Percentiles rank a stretch among this genome's conserved stretches.
Evolutionary conservation across 2,329 filamentous ascomycete genomes (phyloP).

Genomic region (Chalaropsis ovoidea): DNA sequence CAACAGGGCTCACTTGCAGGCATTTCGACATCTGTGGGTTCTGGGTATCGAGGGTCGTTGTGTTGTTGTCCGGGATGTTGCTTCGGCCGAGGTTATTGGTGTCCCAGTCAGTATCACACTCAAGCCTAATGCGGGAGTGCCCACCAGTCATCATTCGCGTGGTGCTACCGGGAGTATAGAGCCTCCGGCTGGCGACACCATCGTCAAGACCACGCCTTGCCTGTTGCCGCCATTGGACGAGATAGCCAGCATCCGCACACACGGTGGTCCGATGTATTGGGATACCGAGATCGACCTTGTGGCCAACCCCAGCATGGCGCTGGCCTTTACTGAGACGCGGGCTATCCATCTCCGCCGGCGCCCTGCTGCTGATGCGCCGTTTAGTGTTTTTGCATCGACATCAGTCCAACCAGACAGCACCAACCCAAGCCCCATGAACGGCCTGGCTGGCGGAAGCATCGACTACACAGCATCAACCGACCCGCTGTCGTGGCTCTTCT

Average conservation of each 20-base stretch:
- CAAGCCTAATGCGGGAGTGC: constrained; percentile 32
- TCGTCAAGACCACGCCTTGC: constrained; percentile 45
- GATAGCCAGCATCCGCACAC: constrained; percentile 50
- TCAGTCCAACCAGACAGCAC: not conserved
- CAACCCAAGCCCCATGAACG: not conserved
- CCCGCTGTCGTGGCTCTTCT: constrained; percentile 67
- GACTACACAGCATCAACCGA: constrained; percentile 27
- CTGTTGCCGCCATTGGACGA: constrained; percentile 55
- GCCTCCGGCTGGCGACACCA: constrained; percentile 3
- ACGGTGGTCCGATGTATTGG: constrained; percentile 62
- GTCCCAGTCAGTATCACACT: constrained; percentile 60
- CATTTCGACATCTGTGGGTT: constrained; percentile 95
- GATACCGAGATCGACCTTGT: constrained; percentile 67
- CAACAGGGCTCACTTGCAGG: constrained; percentile 88
- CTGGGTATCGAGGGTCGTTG: constrained; percentile 83
- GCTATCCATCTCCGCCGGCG: constrained; percentile 65
- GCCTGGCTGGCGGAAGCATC: not conserved
- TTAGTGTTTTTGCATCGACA: constrained; percentile 33
- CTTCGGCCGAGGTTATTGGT: constrained; percentile 68
- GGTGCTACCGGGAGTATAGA: constrained; percentile 29
- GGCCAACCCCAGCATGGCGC: constrained; percentile 49
- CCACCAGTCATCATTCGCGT: not conserved
- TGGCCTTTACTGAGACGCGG: constrained; percentile 56
- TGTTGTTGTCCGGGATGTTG: constrained; percentile 75
- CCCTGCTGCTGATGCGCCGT: constrained; percentile 56